Percentiles rank a stretch among this genome's conserved stretches.
These are phyloP conservation scores for Nematocida ironsii DNA, from an alignment of 371 early-diverging fungal genomes.

Conservation along the genomic window DNA sequence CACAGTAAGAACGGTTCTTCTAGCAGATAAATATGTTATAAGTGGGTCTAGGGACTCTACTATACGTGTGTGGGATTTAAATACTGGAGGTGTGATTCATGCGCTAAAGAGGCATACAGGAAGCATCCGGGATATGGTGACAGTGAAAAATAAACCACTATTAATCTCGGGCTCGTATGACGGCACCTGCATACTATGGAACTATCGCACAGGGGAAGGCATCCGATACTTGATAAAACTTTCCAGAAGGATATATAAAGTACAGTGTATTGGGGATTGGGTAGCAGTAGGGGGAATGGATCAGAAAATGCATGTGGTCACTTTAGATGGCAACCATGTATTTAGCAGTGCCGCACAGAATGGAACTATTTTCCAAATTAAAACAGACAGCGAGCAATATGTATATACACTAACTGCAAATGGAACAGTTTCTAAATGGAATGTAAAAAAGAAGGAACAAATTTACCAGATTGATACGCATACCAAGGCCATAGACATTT, in stretches of 20 bases:
- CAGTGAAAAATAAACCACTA: constrained; percentile 74
- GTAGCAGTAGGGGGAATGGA: constrained; percentile 81
- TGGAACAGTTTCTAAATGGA: constrained; percentile 64
- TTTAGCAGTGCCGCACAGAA: constrained; percentile 38
- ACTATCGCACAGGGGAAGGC: constrained; percentile 69
- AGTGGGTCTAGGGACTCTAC: constrained; percentile 69
- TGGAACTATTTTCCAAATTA: constrained; percentile 39
- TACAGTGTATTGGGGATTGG: constrained; percentile 77
- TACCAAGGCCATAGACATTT: constrained; percentile 45
- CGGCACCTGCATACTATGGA: constrained; percentile 89
- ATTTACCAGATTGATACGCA: constrained; percentile 57
- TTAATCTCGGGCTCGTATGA: constrained; percentile 92
- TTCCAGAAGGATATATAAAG: constrained; percentile 81
- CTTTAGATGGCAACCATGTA: constrained; percentile 36
- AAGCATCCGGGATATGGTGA: constrained; percentile 87
- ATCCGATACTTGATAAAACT: constrained; percentile 58
- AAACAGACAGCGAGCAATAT: constrained; percentile 44
- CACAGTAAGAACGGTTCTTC: constrained; percentile 85
- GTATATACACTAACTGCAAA: constrained; percentile 63
- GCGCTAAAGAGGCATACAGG: constrained; percentile 77
- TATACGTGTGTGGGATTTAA: constrained; percentile 65
- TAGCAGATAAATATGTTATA: constrained; percentile 73
- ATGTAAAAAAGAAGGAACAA: constrained; percentile 28
- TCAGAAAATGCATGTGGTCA: constrained; percentile 66
- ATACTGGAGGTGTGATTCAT: constrained; percentile 60